Percentiles rank a stretch among this genome's conserved stretches.
phyloP scores from a whole-genome alignment of 2,329 filamentous ascomycete species.

The Pochonia chlamydosporia region DNA sequence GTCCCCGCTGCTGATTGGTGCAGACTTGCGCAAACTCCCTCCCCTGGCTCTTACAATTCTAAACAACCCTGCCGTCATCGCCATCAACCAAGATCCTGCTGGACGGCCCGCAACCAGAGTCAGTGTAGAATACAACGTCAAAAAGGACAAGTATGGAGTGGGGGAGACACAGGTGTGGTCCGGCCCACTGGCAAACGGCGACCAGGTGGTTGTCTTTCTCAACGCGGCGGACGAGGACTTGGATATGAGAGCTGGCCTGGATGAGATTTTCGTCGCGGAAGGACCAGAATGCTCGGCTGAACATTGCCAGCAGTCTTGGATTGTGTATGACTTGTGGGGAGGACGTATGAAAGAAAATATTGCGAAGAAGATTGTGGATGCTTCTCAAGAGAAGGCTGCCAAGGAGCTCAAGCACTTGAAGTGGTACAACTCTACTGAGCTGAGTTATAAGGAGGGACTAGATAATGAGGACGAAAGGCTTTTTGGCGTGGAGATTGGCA shows the following conservation, averaged over 20 bases:
- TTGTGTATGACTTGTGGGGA: too few relatives aligned
- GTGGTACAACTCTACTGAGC: too few relatives aligned
- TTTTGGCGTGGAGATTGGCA: too few relatives aligned
- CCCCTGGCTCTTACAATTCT: conserved; percentile 14
- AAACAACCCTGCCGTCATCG: conserved; percentile 18
- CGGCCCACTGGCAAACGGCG: not conserved
- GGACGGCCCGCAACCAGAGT: conserved; percentile 17
- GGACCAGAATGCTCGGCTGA: conserved; percentile 6
- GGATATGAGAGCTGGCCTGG: conserved; percentile 9
- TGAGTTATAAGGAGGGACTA: too few relatives aligned
- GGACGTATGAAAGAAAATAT: too few relatives aligned
- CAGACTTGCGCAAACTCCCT: conserved; percentile 23
- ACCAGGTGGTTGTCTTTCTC: conserved; percentile 9
- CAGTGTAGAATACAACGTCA: conserved; percentile 17
- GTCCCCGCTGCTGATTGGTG: conserved; percentile 36
- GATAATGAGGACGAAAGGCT: too few relatives aligned
- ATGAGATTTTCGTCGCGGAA: conserved; percentile 7
- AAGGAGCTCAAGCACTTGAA: too few relatives aligned
- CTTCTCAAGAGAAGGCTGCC: too few relatives aligned
- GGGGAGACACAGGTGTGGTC: too few relatives aligned
- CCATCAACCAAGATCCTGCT: conserved; percentile 29
- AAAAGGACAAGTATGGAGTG: too few relatives aligned
- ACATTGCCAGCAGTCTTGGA: conserved; percentile 5
- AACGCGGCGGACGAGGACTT: conserved; percentile 8
- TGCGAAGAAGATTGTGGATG: too few relatives aligned